phyloP scores from a whole-genome alignment of 768 basidiomycete genomes.

The Suillus lakei region DNA sequence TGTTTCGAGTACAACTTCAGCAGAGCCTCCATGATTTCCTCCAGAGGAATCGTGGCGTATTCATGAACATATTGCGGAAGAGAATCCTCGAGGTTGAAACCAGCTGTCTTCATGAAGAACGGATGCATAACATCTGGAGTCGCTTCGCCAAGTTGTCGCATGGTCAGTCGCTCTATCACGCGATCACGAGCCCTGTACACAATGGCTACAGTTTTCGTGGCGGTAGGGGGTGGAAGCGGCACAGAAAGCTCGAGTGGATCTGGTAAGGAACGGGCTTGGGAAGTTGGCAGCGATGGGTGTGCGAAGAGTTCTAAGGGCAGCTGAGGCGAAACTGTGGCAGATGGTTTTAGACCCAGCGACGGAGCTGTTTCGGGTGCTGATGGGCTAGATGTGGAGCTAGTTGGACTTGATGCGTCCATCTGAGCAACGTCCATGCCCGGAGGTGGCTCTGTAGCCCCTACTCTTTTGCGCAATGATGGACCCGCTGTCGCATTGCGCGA shows the following conservation, averaged over 20 bases:
- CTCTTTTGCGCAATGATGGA: slow-evolving; percentile 41
- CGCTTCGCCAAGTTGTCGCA: slow-evolving; percentile 88
- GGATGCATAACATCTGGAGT: slow-evolving; percentile 89
- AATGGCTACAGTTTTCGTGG: slow-evolving; percentile 32
- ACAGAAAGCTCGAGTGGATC: not conserved
- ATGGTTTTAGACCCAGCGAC: not conserved
- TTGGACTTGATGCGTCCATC: not conserved
- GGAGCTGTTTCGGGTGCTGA: not conserved
- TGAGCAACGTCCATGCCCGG: not conserved
- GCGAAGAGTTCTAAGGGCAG: not conserved
- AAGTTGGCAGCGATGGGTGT: not conserved
- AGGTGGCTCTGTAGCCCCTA: slow-evolving; percentile 25
- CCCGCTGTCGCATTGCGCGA: slow-evolving; percentile 47
- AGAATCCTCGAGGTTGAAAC: slow-evolving; percentile 82
- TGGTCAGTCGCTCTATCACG: slow-evolving; percentile 77
- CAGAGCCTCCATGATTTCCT: slow-evolving; percentile 83
- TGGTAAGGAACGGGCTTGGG: not conserved
- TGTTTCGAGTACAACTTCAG: slow-evolving; percentile 80
- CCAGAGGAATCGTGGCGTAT: slow-evolving; percentile 81
- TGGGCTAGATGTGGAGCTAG: not conserved
- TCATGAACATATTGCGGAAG: slow-evolving; percentile 89
- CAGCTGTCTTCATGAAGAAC: slow-evolving; percentile 84
- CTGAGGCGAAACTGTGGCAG: not conserved
- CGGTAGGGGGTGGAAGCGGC: not conserved
- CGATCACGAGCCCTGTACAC: slow-evolving; percentile 62